phyloP scores from a whole-genome alignment of 139 green algal genomes.

The Astrephomene gubernaculifera region DNA sequence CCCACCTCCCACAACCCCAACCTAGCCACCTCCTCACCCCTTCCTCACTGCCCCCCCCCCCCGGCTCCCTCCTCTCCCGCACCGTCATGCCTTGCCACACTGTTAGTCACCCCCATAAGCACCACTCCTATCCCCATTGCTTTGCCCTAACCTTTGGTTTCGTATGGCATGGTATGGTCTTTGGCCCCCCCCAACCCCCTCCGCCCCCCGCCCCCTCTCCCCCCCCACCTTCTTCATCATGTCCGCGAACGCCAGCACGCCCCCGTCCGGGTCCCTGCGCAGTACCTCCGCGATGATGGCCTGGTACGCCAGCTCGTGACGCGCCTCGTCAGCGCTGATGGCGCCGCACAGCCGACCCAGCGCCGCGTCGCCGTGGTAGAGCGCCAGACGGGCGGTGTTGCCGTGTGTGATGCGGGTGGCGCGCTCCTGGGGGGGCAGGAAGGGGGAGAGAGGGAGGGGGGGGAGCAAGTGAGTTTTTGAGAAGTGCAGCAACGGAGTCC shows the following conservation, averaged over 20 bases:
- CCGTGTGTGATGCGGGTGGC: conserved; percentile 88
- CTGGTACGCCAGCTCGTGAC: conserved; percentile 88
- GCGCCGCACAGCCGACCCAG: conserved; percentile 87
- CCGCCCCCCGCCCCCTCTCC: neutral
- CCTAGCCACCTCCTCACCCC: neutral
- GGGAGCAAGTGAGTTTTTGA: neutral
- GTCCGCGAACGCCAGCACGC: conserved; percentile 93
- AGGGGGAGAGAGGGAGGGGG: neutral
- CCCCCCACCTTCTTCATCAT: conserved; percentile 94
- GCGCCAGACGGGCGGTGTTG: conserved; percentile 92
- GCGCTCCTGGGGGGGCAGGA: conserved; percentile 30
- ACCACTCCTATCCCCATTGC: too few relatives aligned
- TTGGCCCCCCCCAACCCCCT: neutral
- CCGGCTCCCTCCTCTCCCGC: neutral
- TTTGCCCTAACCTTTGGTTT: too few relatives aligned
- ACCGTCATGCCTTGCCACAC: too few relatives aligned
- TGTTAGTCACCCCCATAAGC: too few relatives aligned
- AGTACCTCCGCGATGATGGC: conserved; percentile 56
- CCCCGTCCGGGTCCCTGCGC: conserved; percentile 59
- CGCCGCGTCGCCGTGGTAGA: conserved; percentile 86
- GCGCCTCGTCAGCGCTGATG: conserved; percentile 95
- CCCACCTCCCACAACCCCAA: neutral
- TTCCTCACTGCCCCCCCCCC: neutral
- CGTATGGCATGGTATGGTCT: too few relatives aligned
- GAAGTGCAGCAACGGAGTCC: too few relatives aligned